A percentile compares a stretch with the other conserved stretches of the same genome.
Conservation (phyloP, 495 filamentous ascomycete genomes). For the Penicillium silybi region DNA sequence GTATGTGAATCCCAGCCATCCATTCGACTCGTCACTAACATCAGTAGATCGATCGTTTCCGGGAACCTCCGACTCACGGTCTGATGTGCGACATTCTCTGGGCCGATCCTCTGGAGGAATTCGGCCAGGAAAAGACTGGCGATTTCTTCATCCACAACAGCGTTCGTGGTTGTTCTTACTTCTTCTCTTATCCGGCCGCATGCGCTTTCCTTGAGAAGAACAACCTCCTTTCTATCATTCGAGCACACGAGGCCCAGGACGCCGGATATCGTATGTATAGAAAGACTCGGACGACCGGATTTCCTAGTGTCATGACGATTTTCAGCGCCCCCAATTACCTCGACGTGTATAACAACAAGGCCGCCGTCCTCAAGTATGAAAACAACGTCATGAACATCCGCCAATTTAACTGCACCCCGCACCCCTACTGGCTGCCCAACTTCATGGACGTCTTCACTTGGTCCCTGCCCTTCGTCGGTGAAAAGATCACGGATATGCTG, state of each 20-base stretch:
- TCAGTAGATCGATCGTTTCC: constrained; percentile 88
- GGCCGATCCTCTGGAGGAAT: constrained; percentile 98
- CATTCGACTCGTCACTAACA: background rate
- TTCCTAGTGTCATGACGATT: constrained; percentile 99
- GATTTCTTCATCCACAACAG: constrained; percentile 98
- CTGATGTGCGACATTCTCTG: constrained; percentile 99
- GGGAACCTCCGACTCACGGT: constrained; percentile 93
- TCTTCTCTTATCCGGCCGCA: constrained; percentile 98
- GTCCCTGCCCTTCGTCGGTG: constrained; percentile 97
- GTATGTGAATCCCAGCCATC: constrained; percentile 44
- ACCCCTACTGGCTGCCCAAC: constrained; percentile 98
- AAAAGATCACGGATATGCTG: constrained; percentile 99
- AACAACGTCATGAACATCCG: constrained; percentile 99
- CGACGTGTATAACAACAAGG: constrained; percentile 99
- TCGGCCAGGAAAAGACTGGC: constrained; percentile 95
- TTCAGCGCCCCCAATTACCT: constrained; percentile 98
- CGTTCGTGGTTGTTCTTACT: constrained; percentile 97
- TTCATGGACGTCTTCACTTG: constrained; percentile 99
- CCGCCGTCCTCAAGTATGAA: constrained; percentile 96
- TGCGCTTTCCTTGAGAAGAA: constrained; percentile 99
- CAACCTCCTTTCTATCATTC: constrained; percentile 94
- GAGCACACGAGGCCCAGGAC: constrained; percentile 98
- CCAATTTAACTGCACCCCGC: constrained; percentile 98
- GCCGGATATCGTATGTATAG: constrained; percentile 98
- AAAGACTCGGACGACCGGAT: constrained; percentile 95